phyloP scores from a whole-genome alignment of 163 green algal genomes.

The Smithsoniella earleae region DNA sequence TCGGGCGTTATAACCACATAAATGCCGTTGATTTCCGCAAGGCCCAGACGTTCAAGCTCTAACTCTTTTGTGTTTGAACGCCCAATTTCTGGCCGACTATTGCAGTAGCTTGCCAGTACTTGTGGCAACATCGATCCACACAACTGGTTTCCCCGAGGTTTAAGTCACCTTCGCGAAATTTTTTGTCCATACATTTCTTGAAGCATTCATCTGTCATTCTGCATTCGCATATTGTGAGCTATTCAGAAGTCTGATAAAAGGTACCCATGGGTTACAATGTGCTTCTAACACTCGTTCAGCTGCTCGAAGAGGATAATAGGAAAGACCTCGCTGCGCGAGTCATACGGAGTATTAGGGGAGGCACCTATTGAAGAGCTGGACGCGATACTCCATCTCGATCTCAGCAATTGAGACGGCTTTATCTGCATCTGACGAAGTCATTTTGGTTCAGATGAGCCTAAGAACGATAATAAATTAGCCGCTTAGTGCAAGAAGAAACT shows the following conservation, averaged over 20 bases:
- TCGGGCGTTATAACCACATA: no score
- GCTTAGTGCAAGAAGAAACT: no score
- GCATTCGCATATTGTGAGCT: not conserved
- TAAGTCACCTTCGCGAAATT: conserved; percentile 21
- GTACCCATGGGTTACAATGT: not conserved
- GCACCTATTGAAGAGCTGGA: conserved; percentile 24
- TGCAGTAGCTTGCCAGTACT: conserved; percentile 28
- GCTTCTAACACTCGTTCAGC: not conserved
- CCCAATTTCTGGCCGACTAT: conserved; percentile 25
- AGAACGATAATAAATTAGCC: no score
- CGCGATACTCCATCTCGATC: conserved; percentile 23
- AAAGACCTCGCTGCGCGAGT: not conserved
- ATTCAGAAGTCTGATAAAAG: not conserved
- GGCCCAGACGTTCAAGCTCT: no score
- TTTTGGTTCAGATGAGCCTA: no score
- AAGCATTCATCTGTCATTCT: conserved; percentile 28
- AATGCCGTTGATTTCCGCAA: no score
- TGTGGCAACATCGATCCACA: conserved; percentile 24
- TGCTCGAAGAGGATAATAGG: no score
- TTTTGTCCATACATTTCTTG: conserved; percentile 30
- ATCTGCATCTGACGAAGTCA: not conserved
- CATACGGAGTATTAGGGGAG: not conserved
- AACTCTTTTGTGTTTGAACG: not conserved
- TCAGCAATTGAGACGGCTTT: conserved; percentile 5
- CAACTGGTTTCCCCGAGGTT: conserved; percentile 17